Evolutionary conservation across 331 rosid species (phyloP), one percentile per base, ranked within the genome.

Genomic region (Rosa hybrid): DNA sequence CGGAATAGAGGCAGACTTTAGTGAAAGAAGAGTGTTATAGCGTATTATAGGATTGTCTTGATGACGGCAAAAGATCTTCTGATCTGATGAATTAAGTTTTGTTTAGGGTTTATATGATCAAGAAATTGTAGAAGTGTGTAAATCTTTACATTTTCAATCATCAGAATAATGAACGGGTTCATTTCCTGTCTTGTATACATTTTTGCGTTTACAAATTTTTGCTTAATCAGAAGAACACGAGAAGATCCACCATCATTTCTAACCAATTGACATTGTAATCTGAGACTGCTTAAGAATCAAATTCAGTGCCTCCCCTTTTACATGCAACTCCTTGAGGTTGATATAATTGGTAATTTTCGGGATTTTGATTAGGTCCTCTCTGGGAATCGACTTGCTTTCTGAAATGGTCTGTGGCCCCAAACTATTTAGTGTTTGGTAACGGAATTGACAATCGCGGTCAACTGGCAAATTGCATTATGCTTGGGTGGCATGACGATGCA

Each of bases 1-100:
- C 98, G 4, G 97, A 94, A 62, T 91, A 87, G 85, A 76, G 17
- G 25, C 17, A 13, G 63, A 8, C 56, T 2, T 16, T 56, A 21
- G 80, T n/a, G 0, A 27, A 64, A 11, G 74, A 45, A 27, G 48
- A 59, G 51, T 10, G 23, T 56, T 25, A 74, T 74, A 56, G 39
- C 30, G 39, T 13, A 48, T 60, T 75, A 75, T 44, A 76, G 60
- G 71, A 21, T 27, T 6, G 50, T 11, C 10, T 34, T 60, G 60
- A 8, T 45, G 42, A 44, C 6, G 54, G 14, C 14, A n/a, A 20
- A 71, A n/a, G 75, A 71, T 45, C 39, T 44, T 46, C n/a, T 44
- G 75, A 27, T 30, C 48, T 50, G 77, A 72, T 38, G 64, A 6
- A 2, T 20, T 11, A 34, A n/a, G 75, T 25, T 71, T 14, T 77